Base-by-base conservation (phyloP, 805 yeast genomes). In the Nakazawaea ernobii region DNA sequence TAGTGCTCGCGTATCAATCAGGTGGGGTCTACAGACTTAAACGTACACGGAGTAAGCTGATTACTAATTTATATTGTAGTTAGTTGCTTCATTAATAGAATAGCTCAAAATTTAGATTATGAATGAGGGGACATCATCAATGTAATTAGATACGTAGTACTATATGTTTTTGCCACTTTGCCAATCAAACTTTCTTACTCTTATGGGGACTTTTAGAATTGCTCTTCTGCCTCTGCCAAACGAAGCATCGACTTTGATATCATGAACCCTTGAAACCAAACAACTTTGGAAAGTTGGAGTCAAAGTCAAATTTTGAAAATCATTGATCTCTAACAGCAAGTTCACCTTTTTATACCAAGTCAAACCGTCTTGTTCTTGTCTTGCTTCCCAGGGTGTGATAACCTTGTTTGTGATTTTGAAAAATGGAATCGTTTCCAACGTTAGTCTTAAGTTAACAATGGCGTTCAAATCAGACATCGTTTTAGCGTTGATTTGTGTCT, bases 271-370 rank as follows among this genome's bases (percentile, higher is more conserved):
- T 4, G 82, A 74, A n/a, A 81, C 67, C 47, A 78, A 62, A 60
- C 89, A 84, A 43, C 73, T 74, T 54, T 82, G 86, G 59, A 82
- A 83, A 46, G 73, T 73, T 1, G 89, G 89, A 14, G 79, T 59
- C 46, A 84, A 59, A 1, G 81, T 79, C 42, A 75, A 70, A 42
- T 63, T 64, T 35, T 74, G 67, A 45, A 73, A 71, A 40, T 71
- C 69, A 30, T 61, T 53, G 17, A 73, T 60, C 32, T 65, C 61
- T 45, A 80, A 54, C 15, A 77, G 76, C 3, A 79, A 56, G 1
- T 58, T 58, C 3, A 80, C 36, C 13, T 40, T 29, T 26, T 14
- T 40, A n/a, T 33, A 32, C 45, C 48, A 48, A 2, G 17, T 7
- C 17, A 43, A 20, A 2, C 32, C 20, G 9, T 39, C 32, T 5